Conservation (phyloP, 805 yeast species). For the Maudiozyma pseudohumilis region DNA sequence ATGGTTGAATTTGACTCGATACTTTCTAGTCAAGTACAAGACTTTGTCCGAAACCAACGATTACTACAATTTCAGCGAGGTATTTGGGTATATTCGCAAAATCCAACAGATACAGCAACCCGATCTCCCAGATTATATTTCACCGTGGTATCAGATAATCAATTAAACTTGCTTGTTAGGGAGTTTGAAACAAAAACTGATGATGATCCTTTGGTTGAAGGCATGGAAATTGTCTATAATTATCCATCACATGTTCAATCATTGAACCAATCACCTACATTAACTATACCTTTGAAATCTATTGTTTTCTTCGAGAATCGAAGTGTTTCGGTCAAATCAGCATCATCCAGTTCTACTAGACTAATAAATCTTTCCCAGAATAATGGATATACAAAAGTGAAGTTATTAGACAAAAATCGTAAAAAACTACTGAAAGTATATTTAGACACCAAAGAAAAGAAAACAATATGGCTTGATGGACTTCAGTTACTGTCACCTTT, state of each 20-base stretch:
- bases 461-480: conserved; percentile 74
- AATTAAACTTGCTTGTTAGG: conserved; percentile 49
- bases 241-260: not conserved
- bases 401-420: conserved; percentile 35
- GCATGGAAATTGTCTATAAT: conserved; percentile 33
- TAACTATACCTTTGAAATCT: conserved; percentile 41
- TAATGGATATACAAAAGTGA: conserved; percentile 46
- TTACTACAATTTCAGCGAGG: conserved; percentile 64
- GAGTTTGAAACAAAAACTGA: conserved; percentile 42
- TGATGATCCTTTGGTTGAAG: conserved; percentile 47
- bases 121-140: conserved; percentile 39
- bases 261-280: conserved; percentile 15
- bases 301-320: conserved; percentile 42
- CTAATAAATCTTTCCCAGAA: conserved; percentile 51
- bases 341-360: conserved; percentile 21
- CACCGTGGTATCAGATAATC: conserved; percentile 57
- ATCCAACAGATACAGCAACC: conserved; percentile 32
- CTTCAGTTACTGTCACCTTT: conserved; percentile 39
- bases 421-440: conserved; percentile 47
- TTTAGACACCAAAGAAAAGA: conserved; percentile 58
- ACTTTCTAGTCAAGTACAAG: conserved; percentile 48
- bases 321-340: conserved; percentile 32
- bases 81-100: conserved; percentile 66
- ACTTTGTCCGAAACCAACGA: conserved; percentile 68
- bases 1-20: conserved; percentile 40